Evolutionary conservation across 169 alveolate genomes (phyloP).

Genomic region (Blepharisma undulans): DNA sequence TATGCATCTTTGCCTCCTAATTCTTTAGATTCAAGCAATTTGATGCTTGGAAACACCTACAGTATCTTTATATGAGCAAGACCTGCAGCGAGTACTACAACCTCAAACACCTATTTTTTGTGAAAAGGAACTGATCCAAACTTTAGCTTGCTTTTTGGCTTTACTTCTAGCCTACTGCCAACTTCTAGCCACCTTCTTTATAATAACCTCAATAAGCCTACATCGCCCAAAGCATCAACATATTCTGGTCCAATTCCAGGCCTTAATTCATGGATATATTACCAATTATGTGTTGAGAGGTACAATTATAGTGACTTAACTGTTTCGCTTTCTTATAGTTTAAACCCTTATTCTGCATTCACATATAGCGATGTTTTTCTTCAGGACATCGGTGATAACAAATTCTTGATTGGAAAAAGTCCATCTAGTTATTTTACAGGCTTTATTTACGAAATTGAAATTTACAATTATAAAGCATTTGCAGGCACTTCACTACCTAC

Average conservation of each 20-base stretch:
- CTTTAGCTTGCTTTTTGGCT: neutral
- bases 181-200: too few relatives aligned
- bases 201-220: too few relatives aligned
- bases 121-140: neutral
- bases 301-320: too few relatives aligned
- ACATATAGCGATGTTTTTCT: neutral
- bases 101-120: neutral
- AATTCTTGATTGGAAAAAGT: neutral
- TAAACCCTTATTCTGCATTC: neutral
- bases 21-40: neutral
- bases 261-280: too few relatives aligned
- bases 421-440: neutral
- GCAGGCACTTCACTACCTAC: neutral
- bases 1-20: constrained; percentile 3
- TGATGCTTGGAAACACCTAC: neutral
- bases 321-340: too few relatives aligned
- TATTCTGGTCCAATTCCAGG: too few relatives aligned
- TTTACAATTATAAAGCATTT: neutral
- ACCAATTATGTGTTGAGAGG: too few relatives aligned
- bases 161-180: too few relatives aligned
- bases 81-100: neutral
- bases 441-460: neutral
- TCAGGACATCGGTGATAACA: neutral
- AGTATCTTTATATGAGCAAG: neutral
- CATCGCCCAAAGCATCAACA: too few relatives aligned